These are phyloP conservation scores for Solanum paucissectum DNA, from an alignment of 257 asterid genomes.

Conservation along the genomic window DNA sequence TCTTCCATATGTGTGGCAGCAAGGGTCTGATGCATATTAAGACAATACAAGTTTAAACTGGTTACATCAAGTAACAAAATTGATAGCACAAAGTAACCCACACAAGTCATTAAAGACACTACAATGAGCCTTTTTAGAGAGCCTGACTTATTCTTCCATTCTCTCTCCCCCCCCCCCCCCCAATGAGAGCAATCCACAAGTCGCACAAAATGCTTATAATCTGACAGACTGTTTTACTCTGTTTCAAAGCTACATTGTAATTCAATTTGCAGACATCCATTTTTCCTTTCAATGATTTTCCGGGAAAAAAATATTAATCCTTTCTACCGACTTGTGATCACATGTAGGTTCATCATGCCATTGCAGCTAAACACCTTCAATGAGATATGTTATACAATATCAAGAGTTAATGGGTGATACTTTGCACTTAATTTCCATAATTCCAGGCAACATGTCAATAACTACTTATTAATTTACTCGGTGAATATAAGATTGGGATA, in stretches of 20 bases:
- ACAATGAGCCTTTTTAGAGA: background rate
- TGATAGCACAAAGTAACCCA: background rate
- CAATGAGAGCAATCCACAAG: background rate
- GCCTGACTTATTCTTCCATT: background rate
- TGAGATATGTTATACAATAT: background rate
- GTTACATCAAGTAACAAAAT: background rate
- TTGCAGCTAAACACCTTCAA: background rate
- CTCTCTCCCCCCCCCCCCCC: background rate
- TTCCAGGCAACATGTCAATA: background rate
- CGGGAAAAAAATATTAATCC: background rate
- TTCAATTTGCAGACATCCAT: background rate
- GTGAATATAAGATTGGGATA: background rate
- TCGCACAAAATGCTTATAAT: background rate
- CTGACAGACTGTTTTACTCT: background rate
- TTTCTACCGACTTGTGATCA: background rate
- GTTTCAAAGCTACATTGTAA: background rate
- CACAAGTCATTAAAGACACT: background rate
- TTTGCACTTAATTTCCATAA: background rate
- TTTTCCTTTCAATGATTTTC: background rate
- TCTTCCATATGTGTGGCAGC: conserved; percentile 84
- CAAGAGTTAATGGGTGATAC: background rate
- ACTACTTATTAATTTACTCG: background rate
- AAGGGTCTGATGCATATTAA: conserved; percentile 46
- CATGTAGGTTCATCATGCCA: background rate
- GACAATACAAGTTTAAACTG: background rate